phyloP scores from a whole-genome alignment of 1,284 basidiomycete genomes.

The Stereum hirsutum region DNA sequence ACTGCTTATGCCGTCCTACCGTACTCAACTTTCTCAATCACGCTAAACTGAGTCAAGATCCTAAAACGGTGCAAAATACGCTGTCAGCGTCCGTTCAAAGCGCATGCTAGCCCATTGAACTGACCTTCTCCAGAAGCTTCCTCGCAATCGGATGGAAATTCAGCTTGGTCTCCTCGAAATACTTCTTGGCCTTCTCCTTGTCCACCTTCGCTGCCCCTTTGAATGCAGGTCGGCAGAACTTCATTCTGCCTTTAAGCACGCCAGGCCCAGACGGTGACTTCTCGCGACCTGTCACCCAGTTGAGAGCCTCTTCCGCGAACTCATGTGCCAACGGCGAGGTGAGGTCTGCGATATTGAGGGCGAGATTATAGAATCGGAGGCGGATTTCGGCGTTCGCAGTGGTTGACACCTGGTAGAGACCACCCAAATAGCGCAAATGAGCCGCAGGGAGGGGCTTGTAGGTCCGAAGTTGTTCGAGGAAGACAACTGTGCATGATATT shows the following conservation, averaged over 20 bases:
- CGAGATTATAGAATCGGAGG: constrained; percentile 61
- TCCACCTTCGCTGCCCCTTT: constrained; percentile 48
- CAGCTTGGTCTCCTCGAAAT: constrained; percentile 40
- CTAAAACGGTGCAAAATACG: too few relatives aligned
- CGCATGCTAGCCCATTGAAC: constrained; percentile 4
- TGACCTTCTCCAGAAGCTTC: constrained; percentile 65
- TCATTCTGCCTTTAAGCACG: constrained; percentile 69
- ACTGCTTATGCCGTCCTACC: too few relatives aligned
- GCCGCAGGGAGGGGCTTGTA: constrained; percentile 44
- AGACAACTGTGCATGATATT: constrained; percentile 40
- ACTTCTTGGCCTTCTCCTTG: constrained; percentile 48
- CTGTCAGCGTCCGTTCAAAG: constrained; percentile 1
- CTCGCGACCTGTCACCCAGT: constrained; percentile 64
- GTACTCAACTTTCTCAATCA: too few relatives aligned
- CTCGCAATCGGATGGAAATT: constrained; percentile 75
- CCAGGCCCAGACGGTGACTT: too few relatives aligned
- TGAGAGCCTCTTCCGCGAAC: constrained; percentile 41
- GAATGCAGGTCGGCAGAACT: constrained; percentile 71
- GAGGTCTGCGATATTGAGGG: constrained; percentile 34
- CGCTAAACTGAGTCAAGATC: too few relatives aligned
- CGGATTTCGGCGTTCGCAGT: constrained; percentile 68
- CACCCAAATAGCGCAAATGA: constrained; percentile 47
- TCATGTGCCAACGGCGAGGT: constrained; percentile 34
- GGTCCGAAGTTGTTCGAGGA: constrained; percentile 62
- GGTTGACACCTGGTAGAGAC: constrained; percentile 40